Conservation (phyloP, 129 eudicot species). For the Pulicaria dysenterica region DNA sequence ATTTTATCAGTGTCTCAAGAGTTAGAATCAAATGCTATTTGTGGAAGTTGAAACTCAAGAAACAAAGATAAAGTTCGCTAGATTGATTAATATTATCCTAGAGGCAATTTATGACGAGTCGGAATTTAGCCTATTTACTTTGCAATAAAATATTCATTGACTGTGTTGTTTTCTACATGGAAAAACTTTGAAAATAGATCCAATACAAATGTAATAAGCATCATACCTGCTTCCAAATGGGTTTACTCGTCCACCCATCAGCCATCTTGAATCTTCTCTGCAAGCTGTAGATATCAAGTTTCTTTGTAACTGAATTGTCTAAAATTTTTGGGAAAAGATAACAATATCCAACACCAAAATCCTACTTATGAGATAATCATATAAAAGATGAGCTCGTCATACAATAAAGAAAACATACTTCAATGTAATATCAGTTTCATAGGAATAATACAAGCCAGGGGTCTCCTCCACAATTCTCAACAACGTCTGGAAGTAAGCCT, state of each 20-base stretch:
- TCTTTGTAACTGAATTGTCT: constrained; percentile 4
- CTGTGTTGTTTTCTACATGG: no score
- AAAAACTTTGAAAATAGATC: not conserved
- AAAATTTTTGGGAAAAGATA: not conserved
- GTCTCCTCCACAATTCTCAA: constrained; percentile 89
- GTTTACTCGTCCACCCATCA: constrained; percentile 89
- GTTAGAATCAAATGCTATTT: no score
- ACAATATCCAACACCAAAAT: not conserved
- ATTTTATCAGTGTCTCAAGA: no score
- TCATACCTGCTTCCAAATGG: constrained; percentile 96
- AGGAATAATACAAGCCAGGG: constrained; percentile 97
- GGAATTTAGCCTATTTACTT: no score
- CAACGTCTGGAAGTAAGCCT: constrained; percentile 80
- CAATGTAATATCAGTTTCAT: constrained; percentile 88
- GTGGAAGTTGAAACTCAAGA: no score
- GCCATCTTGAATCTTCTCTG: constrained; percentile 87
- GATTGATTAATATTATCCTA: no score
- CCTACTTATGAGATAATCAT: constrained; percentile 1
- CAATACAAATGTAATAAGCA: constrained; percentile 3
- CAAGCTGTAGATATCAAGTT: constrained; percentile 55
- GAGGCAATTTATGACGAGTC: no score
- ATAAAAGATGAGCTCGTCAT: not conserved
- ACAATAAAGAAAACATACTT: constrained; percentile 56
- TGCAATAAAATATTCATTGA: no score
- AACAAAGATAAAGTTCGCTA: no score